Conservation (phyloP, 257 asterid species). For the Solanum sitiens region DNA sequence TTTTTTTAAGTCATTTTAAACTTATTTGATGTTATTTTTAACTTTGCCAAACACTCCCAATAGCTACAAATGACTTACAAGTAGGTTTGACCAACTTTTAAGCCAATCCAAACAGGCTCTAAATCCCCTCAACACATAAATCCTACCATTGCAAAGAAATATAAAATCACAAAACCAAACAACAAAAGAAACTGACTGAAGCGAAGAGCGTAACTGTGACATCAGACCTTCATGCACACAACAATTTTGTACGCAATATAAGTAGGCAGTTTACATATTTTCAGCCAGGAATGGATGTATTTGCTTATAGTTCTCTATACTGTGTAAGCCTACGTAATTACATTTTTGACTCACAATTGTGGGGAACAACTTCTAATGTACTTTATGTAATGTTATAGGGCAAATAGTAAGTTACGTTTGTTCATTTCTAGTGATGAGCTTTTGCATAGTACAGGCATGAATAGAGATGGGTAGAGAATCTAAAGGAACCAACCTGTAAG, state of each 20-base stretch:
- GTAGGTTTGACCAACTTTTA: no score
- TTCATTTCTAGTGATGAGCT: neutral
- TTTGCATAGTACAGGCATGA: neutral
- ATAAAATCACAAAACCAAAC: neutral
- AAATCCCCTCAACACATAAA: neutral
- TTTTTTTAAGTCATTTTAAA: neutral
- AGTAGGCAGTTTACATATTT: neutral
- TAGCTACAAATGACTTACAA: neutral
- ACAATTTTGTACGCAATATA: neutral
- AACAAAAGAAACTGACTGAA: neutral
- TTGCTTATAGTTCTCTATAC: neutral
- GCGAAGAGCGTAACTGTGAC: neutral
- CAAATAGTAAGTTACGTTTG: neutral
- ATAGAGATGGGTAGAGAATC: neutral
- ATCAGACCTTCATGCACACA: neutral
- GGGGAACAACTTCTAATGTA: neutral
- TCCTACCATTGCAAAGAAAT: neutral
- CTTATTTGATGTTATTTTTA: neutral
- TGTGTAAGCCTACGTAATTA: neutral
- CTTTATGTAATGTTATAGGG: neutral
- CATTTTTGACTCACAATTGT: neutral
- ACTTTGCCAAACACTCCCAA: neutral
- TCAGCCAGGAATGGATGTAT: neutral
- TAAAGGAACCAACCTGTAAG: conserved; percentile 66
- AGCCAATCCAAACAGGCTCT: neutral